Evolutionary conservation across 73 alveolate species (phyloP).

Genomic region (Blepharisma stoltei): DNA sequence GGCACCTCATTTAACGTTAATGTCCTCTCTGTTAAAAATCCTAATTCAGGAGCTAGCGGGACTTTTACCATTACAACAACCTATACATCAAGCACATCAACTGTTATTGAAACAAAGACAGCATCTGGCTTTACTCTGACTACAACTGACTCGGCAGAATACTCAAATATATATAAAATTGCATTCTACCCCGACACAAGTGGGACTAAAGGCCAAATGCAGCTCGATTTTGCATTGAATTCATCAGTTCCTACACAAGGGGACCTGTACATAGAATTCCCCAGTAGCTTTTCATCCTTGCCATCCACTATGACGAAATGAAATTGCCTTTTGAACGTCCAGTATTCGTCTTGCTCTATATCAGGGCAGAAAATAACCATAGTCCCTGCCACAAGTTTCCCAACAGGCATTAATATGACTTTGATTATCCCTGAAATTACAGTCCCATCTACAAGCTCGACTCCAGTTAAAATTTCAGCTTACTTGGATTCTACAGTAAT

Average conservation of each 20-base stretch:
- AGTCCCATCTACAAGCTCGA: background rate
- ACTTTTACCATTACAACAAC: background rate
- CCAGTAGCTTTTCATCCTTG: background rate
- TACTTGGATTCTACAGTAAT: background rate
- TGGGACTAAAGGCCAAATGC: background rate
- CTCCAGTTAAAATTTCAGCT: background rate
- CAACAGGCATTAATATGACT: constrained; percentile 14
- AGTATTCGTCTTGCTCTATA: background rate
- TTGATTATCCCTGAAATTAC: background rate
- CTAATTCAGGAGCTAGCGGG: background rate
- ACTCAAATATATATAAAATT: background rate
- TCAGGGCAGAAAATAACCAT: background rate
- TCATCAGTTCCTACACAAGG: constrained; percentile 9
- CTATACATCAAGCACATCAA: background rate
- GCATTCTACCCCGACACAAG: background rate
- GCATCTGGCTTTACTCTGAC: background rate
- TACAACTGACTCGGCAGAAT: background rate
- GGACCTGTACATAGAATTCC: background rate
- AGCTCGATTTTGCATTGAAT: background rate
- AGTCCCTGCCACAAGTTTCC: background rate
- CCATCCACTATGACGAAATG: background rate
- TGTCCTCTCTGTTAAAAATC: background rate
- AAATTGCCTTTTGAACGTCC: background rate
- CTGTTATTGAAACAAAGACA: background rate
- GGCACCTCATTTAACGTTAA: background rate